These are phyloP conservation scores for Penicillium vulpinum DNA, from an alignment of 2,329 filamentous ascomycete species.

Conservation along the genomic window DNA sequence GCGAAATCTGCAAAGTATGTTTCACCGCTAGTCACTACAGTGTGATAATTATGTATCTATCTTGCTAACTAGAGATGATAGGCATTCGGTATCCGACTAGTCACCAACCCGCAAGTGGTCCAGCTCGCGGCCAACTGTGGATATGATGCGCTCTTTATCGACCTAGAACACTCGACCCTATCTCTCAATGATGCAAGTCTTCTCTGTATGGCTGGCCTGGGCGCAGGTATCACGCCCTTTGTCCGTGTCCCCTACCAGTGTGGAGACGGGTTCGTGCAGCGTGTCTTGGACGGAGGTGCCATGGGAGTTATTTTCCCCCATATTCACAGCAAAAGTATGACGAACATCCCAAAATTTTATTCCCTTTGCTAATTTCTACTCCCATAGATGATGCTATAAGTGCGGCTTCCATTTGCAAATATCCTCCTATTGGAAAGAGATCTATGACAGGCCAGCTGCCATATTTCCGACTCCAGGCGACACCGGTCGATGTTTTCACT, in stretches of 20 bases:
- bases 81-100: neutral
- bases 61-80: neutral
- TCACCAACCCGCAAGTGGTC: neutral
- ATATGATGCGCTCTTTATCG: neutral
- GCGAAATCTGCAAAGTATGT: too few relatives aligned
- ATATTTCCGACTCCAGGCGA: neutral
- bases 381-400: neutral
- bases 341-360: too few relatives aligned
- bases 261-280: constrained; percentile 33
- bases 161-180: neutral
- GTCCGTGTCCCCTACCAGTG: constrained; percentile 36
- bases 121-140: neutral
- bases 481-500: neutral
- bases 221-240: constrained; percentile 23
- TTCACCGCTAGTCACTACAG: too few relatives aligned
- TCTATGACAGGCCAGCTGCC: neutral
- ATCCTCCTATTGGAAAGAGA: neutral
- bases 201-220: neutral
- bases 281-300: constrained; percentile 36
- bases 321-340: constrained; percentile 18
- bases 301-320: constrained; percentile 34
- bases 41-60: too few relatives aligned
- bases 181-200: neutral
- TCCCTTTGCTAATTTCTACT: neutral
- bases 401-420: neutral